phyloP scores from a whole-genome alignment of 371 early-diverging fungal genomes.

The Quaeritorhiza haematococci region DNA sequence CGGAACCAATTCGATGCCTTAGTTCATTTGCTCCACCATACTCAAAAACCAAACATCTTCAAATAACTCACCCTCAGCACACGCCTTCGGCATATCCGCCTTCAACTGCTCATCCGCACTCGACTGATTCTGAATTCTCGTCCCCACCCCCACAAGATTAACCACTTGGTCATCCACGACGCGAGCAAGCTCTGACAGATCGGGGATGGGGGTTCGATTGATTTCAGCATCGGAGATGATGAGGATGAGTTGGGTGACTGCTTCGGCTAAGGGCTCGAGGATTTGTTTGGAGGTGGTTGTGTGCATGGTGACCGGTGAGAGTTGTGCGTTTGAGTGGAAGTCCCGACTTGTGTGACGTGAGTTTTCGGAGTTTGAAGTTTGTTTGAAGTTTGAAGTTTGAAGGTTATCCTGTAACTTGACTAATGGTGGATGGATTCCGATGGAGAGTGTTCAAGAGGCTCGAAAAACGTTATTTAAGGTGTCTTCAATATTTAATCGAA shows the following conservation, averaged over 20 bases:
- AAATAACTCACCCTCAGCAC: conserved; percentile 23
- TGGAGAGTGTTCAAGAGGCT: too few species aligned
- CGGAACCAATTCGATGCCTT: too few species aligned
- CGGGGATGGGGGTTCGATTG: conserved; percentile 33
- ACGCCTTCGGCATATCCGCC: conserved; percentile 38
- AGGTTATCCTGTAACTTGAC: too few species aligned
- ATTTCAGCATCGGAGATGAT: conserved; percentile 42
- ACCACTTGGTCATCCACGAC: conserved; percentile 37
- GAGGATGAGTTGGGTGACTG: conserved; percentile 31
- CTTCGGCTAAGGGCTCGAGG: conserved; percentile 46
- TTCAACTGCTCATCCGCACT: conserved; percentile 23
- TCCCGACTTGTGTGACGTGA: too few species aligned
- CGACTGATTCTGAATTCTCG: conserved; percentile 24
- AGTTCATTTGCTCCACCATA: neutral
- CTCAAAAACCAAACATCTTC: neutral
- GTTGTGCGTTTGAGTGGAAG: too few species aligned
- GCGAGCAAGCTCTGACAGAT: conserved; percentile 30
- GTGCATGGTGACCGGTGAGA: too few species aligned
- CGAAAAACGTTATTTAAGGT: too few species aligned
- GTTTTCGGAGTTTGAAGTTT: too few species aligned
- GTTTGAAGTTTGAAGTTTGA: too few species aligned
- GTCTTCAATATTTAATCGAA: too few species aligned
- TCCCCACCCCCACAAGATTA: conserved; percentile 31
- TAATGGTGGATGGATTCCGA: too few species aligned
- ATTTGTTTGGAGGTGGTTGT: conserved; percentile 40